Conservation (phyloP, 1,139 yeast species). For the Zygosaccharomyces sapae region DNA sequence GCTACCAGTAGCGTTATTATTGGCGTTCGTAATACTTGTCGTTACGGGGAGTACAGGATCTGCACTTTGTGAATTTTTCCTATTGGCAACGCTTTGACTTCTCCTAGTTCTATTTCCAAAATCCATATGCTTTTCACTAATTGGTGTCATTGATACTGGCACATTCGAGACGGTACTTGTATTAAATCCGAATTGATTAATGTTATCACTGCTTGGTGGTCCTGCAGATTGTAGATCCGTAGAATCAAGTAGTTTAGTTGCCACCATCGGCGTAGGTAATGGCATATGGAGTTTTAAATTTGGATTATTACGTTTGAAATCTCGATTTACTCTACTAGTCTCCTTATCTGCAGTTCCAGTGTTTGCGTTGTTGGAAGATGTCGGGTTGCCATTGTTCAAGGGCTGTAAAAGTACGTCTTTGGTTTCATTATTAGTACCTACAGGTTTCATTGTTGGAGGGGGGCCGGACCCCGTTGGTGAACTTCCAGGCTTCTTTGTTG, state of each 20-base stretch:
- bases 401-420: conserved; percentile 55
- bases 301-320: conserved; percentile 38
- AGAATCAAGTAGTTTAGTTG: conserved; percentile 36
- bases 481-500: conserved; percentile 19
- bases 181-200: conserved; percentile 64
- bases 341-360: conserved; percentile 17
- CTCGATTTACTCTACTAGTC: conserved; percentile 29
- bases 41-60: conserved; percentile 6
- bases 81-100: conserved; percentile 27
- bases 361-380: conserved; percentile 10
- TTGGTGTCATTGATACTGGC: conserved; percentile 72
- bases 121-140: conserved; percentile 52
- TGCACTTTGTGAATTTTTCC: conserved; percentile 18
- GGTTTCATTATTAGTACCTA: conserved; percentile 28
- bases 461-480: conserved; percentile 20
- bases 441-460: conserved; percentile 32
- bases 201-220: conserved; percentile 37
- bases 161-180: conserved; percentile 47
- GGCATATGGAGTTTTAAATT: conserved; percentile 49
- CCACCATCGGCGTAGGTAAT: conserved; percentile 39
- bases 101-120: conserved; percentile 25
- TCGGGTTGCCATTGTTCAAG: conserved; percentile 44
- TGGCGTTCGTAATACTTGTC: neutral
- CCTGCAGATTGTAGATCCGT: conserved; percentile 16
- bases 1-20: conserved; percentile 4